Evolutionary conservation across 306 rosid genomes (phyloP).

Genomic region (Malus sylvestris): DNA sequence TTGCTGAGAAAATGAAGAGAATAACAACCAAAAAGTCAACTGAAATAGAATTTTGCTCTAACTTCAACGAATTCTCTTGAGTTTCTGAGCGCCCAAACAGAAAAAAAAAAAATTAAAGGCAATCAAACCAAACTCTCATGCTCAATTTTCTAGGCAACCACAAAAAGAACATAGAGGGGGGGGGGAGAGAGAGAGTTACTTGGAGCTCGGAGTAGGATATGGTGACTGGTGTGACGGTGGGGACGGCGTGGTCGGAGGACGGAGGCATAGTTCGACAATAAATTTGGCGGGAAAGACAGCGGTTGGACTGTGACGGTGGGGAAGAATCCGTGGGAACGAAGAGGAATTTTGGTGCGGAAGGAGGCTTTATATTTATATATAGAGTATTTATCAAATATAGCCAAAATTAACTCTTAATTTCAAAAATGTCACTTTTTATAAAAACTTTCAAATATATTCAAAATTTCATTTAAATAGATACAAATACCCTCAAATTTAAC

Average conservation of each 20-base stretch:
- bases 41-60: background rate
- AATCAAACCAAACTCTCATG: background rate
- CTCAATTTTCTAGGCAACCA: background rate
- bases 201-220: conserved; percentile 60
- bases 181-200: conserved; percentile 25
- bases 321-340: conserved; percentile 23
- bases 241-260: conserved; percentile 31
- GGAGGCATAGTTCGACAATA: conserved; percentile 29
- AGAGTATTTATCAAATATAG: no score
- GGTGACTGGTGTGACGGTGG: conserved; percentile 48
- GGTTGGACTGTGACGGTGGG: conserved; percentile 26
- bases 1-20: background rate
- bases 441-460: no score
- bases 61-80: background rate
- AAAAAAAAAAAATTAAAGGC: background rate
- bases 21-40: background rate
- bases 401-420: no score
- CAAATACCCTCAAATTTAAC: no score
- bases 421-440: no score
- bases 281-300: conserved; percentile 29
- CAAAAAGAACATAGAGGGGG: background rate
- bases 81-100: background rate
- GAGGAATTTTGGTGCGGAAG: background rate
- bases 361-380: no score
- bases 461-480: no score